Percentiles rank a stretch among this genome's conserved stretches.
phyloP scores from a whole-genome alignment of 1,284 basidiomycete genomes.

The Mycosarcoma mackinlayi region DNA sequence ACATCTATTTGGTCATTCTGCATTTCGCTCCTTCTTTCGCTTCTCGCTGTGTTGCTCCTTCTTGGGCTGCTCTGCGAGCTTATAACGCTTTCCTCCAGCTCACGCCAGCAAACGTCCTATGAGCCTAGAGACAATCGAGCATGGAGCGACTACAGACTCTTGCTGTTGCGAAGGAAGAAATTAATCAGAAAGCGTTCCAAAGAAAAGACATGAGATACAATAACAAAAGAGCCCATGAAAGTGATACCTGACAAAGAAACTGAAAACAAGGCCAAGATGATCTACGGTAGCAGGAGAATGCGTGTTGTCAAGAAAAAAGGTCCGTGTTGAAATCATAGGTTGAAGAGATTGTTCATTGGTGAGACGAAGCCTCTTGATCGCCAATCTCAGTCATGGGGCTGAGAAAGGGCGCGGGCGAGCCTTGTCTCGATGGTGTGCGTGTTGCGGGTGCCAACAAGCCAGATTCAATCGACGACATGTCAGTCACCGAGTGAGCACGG shows the following conservation, averaged over 20 bases:
- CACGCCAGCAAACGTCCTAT: no score
- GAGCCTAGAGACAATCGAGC: no score
- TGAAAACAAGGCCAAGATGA: not conserved
- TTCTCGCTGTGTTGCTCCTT: not conserved
- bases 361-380: conserved; percentile 10
- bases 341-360: conserved; percentile 5
- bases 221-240: no score
- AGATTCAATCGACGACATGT: conserved; percentile 31
- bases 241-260: no score
- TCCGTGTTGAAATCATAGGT: not conserved
- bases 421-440: conserved; percentile 36
- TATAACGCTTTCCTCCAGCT: no score
- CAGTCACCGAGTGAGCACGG: conserved; percentile 38
- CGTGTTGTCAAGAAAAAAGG: conserved; percentile 3
- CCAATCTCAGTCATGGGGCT: conserved; percentile 35
- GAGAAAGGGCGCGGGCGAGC: conserved; percentile 36
- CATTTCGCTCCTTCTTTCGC: not conserved
- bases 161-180: no score
- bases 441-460: conserved; percentile 23
- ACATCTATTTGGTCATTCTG: conserved; percentile 14
- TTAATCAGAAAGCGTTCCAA: no score
- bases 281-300: no score
- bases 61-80: no score
- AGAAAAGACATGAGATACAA: no score
- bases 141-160: no score